Conservation (phyloP, 768 basidiomycete species). For the Serendipita sp. region DNA sequence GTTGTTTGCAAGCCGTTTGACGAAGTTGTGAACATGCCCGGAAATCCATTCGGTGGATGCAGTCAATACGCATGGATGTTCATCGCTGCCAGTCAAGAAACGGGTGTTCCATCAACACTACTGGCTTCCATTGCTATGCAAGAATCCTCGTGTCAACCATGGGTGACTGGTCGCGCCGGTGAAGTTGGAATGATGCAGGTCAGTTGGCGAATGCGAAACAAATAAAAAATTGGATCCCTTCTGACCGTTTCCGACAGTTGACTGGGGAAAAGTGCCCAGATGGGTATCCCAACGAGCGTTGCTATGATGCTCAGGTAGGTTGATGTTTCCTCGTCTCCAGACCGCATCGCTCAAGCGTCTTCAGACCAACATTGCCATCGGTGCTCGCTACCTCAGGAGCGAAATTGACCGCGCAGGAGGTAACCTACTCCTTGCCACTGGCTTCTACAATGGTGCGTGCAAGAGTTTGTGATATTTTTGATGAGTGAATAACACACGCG, state of each 20-base stretch:
- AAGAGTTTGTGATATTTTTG: not conserved
- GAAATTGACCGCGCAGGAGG: conserved; percentile 34
- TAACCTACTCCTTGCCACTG: conserved; percentile 42
- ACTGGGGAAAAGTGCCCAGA: conserved; percentile 19
- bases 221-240: conserved; percentile 24
- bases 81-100: conserved; percentile 17
- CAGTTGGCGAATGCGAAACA: conserved; percentile 57
- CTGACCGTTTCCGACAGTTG: conserved; percentile 23
- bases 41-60: conserved; percentile 48
- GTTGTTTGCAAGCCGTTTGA: not conserved
- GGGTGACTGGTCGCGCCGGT: conserved; percentile 53
- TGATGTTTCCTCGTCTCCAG: not conserved
- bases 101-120: conserved; percentile 49
- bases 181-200: conserved; percentile 85
- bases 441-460: conserved; percentile 48
- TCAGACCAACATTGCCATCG: conserved; percentile 51
- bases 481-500: too few relatives aligned
- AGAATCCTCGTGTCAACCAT: conserved; percentile 59
- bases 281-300: not conserved
- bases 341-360: not conserved
- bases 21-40: conserved; percentile 30
- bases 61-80: conserved; percentile 35
- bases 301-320: not conserved
- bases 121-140: conserved; percentile 83
- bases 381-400: conserved; percentile 39